Evolutionary conservation across 1,284 basidiomycete genomes (phyloP).

Genomic region (Porogramme epimiltina): DNA sequence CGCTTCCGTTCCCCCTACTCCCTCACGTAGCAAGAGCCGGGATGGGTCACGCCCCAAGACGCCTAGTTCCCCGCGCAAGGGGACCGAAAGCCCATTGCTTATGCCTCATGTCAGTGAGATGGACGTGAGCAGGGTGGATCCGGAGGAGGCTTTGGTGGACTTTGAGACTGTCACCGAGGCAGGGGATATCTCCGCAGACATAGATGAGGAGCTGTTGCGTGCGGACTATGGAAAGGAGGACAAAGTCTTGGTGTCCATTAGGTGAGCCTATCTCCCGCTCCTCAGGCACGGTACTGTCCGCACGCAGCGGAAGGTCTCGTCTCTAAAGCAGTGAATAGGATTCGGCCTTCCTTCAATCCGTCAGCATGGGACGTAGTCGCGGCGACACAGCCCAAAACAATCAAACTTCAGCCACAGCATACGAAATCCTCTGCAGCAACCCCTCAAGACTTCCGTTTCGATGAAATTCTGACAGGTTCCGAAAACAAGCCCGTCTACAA

Average conservation of each 20-base stretch:
- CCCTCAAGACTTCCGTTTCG: conserved; percentile 65
- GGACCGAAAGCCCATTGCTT: conserved; percentile 48
- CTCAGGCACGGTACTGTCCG: too few relatives aligned
- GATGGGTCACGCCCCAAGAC: conserved; percentile 48
- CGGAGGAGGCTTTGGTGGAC: conserved; percentile 76
- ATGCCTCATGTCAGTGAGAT: conserved; percentile 59
- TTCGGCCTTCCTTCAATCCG: conserved; percentile 62
- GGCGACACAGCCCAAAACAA: conserved; percentile 39
- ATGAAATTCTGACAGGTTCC: conserved; percentile 80
- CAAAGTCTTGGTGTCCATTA: conserved; percentile 86
- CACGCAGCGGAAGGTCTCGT: not conserved
- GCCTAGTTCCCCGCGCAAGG: conserved; percentile 38
- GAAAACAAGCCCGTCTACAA: conserved; percentile 88
- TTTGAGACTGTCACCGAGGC: conserved; percentile 63
- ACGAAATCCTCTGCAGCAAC: conserved; percentile 47
- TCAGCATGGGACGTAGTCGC: conserved; percentile 57
- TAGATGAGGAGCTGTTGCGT: conserved; percentile 56
- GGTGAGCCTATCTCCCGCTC: conserved; percentile 47
- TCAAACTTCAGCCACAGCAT: conserved; percentile 62
- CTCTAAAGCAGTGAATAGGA: conserved; percentile 41
- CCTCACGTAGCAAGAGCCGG: conserved; percentile 40
- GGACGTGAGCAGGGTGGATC: conserved; percentile 76
- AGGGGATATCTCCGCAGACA: conserved; percentile 64
- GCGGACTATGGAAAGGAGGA: conserved; percentile 68
- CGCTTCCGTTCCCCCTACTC: conserved; percentile 53